Evolutionary conservation across 1,284 basidiomycete species (phyloP).

Genomic region (Amylostereum chailletii): DNA sequence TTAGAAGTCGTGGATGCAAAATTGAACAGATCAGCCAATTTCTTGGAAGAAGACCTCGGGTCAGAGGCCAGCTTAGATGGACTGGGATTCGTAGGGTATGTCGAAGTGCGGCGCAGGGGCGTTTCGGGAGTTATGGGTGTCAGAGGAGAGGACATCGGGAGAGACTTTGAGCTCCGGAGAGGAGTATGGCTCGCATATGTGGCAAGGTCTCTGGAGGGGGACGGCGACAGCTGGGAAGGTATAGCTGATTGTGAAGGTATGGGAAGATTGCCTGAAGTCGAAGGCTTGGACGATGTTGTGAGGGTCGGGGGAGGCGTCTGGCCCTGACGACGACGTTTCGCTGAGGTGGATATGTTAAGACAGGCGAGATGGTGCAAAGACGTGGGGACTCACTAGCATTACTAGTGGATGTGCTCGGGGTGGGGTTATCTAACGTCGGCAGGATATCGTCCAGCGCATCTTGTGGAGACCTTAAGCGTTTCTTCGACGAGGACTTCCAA

Average conservation of each 20-base stretch:
- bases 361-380: too few species aligned
- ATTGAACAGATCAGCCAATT: slow-evolving; percentile 27
- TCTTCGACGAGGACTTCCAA: neutral
- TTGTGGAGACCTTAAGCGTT: neutral
- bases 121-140: slow-evolving; percentile 3
- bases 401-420: too few species aligned
- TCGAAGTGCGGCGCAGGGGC: slow-evolving; percentile 13
- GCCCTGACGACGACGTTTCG: neutral
- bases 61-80: slow-evolving; percentile 2
- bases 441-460: too few species aligned
- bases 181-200: slow-evolving; percentile 10
- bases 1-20: slow-evolving; percentile 11
- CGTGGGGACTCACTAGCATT: too few species aligned
- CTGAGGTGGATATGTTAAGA: too few species aligned
- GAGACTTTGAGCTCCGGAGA: slow-evolving; percentile 3
- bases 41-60: slow-evolving; percentile 15
- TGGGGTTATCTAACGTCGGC: too few species aligned
- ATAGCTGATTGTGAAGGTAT: too few species aligned
- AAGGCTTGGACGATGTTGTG: neutral
- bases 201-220: neutral
- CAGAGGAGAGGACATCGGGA: slow-evolving; percentile 5
- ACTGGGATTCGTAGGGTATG: slow-evolving; percentile 11
- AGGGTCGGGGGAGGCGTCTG: neutral
- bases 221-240: neutral
- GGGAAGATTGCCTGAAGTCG: neutral